These are phyloP conservation scores for Xerocomus minutiporus DNA, from an alignment of 1,284 basidiomycete genomes.

Conservation along the genomic window DNA sequence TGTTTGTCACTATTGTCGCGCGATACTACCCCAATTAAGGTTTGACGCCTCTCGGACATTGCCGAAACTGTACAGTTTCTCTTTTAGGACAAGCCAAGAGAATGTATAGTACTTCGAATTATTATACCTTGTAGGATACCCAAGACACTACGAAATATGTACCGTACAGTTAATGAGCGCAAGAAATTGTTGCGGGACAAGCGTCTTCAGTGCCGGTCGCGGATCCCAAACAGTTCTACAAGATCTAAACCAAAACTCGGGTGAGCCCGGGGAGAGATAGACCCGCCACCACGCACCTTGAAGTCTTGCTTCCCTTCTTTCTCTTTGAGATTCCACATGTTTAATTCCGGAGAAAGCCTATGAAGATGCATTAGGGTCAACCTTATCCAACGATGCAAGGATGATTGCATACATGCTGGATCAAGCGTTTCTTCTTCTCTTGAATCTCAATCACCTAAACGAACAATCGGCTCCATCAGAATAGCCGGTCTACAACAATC, in stretches of 20 bases:
- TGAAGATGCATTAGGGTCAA: constrained; percentile 4
- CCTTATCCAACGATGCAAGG: not conserved
- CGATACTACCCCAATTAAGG: constrained; percentile 20
- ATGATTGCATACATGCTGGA: constrained; percentile 52
- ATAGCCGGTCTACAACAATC: not conserved
- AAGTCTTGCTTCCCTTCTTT: constrained; percentile 69
- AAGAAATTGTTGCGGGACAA: not conserved
- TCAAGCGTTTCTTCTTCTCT: constrained; percentile 68
- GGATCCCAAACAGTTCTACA: constrained; percentile 55
- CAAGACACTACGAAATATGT: constrained; percentile 6
- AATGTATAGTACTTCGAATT: not conserved
- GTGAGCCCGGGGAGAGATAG: not conserved
- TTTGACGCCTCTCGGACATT: constrained; percentile 21
- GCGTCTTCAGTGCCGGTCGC: constrained; percentile 9
- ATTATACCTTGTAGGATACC: constrained; percentile 6
- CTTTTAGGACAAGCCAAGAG: not conserved
- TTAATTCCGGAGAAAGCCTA: constrained; percentile 79
- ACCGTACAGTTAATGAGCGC: not conserved
- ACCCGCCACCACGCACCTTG: constrained; percentile 48
- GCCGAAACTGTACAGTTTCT: constrained; percentile 32
- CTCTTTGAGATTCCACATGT: constrained; percentile 60
- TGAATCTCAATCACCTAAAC: constrained; percentile 75
- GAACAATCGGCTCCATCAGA: not conserved
- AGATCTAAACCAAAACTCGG: constrained; percentile 37
- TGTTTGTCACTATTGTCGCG: constrained; percentile 23